Percentiles rank a stretch among this genome's conserved stretches.
phyloP scores from a whole-genome alignment of 2,329 filamentous ascomycete species.

The Diplodia corticola region DNA sequence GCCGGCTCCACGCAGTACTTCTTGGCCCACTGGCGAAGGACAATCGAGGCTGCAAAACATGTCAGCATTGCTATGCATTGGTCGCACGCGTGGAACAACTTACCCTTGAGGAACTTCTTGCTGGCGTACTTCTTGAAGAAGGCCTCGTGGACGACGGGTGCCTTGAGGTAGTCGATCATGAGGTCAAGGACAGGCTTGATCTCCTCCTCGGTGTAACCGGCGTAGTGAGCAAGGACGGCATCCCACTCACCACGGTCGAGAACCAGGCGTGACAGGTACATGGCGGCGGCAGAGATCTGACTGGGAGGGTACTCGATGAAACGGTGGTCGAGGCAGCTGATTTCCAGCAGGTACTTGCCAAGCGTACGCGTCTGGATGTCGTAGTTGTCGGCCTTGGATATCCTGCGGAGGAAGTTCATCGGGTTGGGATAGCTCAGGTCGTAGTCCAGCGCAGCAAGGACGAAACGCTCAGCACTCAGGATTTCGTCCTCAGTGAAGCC shows the following conservation, averaged over 20 bases:
- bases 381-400: constrained; percentile 99
- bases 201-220: constrained; percentile 90
- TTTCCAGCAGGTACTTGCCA: constrained; percentile 97
- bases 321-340: constrained; percentile 89
- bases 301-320: constrained; percentile 90
- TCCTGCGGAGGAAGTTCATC: constrained; percentile 98
- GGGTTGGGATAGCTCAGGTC: constrained; percentile 98
- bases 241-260: constrained; percentile 93
- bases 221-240: constrained; percentile 81
- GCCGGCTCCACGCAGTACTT: constrained; percentile 51
- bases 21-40: constrained; percentile 92
- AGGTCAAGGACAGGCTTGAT: constrained; percentile 88
- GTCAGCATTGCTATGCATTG: constrained; percentile 26
- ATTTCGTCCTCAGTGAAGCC: constrained; percentile 96
- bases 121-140: constrained; percentile 99
- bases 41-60: constrained; percentile 70
- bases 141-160: constrained; percentile 88
- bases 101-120: constrained; percentile 99
- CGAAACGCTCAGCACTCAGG: constrained; percentile 92
- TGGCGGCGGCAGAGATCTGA: constrained; percentile 85
- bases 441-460: constrained; percentile 88
- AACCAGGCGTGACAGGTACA: constrained; percentile 91
- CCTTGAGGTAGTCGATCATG: constrained; percentile 95
- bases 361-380: constrained; percentile 97
- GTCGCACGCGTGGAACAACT: constrained; percentile 31